Percentiles rank a stretch among this genome's conserved stretches.
Conservation (phyloP, 345 rosid species). For the Raphanus sativus region DNA sequence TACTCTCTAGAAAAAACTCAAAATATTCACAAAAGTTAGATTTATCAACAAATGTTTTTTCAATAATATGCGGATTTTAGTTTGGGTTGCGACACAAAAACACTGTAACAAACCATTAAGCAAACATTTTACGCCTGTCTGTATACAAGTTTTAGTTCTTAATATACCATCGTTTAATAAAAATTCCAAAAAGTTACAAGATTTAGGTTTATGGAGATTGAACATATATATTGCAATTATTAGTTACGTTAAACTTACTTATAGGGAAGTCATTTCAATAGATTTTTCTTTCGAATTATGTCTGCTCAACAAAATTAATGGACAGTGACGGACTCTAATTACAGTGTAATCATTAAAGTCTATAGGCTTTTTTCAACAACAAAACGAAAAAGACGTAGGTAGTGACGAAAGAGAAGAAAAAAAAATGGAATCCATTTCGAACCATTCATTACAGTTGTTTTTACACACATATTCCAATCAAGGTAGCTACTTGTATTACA, state of each 20-base stretch:
- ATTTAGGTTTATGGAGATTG: not conserved
- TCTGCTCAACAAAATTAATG: slow-evolving; percentile 2
- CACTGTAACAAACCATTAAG: not conserved
- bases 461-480: not conserved
- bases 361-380: slow-evolving; percentile 16
- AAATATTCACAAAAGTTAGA: not conserved
- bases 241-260: not conserved
- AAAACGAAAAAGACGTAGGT: slow-evolving; percentile 21
- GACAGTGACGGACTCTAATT: slow-evolving; percentile 32
- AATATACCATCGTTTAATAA: not conserved
- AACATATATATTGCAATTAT: not conserved
- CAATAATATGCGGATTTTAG: not conserved
- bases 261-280: slow-evolving; percentile 19
- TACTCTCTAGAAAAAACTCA: not conserved
- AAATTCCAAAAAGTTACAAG: not conserved
- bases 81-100: not conserved
- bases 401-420: not conserved
- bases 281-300: slow-evolving; percentile 19
- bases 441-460: slow-evolving; percentile 23
- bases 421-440: slow-evolving; percentile 9
- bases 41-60: not conserved
- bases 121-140: not conserved
- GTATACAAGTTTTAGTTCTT: not conserved
- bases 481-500: slow-evolving; percentile 29
- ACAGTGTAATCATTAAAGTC: slow-evolving; percentile 33